Evolutionary conservation across 352 stramenopile species (phyloP).

Genomic region (Phytophthora hibernalis): DNA sequence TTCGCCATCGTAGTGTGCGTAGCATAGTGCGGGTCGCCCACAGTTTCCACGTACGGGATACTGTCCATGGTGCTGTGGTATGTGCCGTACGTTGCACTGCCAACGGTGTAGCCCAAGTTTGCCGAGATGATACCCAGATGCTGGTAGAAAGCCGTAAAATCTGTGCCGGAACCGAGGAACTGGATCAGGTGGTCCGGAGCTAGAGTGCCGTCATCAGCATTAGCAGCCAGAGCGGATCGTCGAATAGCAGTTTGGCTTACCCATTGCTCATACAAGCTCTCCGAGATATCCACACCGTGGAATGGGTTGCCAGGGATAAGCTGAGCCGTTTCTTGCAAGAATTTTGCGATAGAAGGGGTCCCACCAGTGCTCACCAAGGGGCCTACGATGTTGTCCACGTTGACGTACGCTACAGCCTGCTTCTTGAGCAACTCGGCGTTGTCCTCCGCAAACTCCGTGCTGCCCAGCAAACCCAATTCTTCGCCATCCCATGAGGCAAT

Average conservation of each 20-base stretch:
- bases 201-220: slow-evolving; percentile 39
- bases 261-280: slow-evolving; percentile 54
- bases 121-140: slow-evolving; percentile 85
- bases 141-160: slow-evolving; percentile 89
- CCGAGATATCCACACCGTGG: slow-evolving; percentile 26
- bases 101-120: slow-evolving; percentile 39
- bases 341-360: slow-evolving; percentile 64
- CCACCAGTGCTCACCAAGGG: slow-evolving; percentile 50
- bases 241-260: slow-evolving; percentile 32
- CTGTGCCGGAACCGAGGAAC: slow-evolving; percentile 67
- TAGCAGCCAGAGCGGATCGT: slow-evolving; percentile 16
- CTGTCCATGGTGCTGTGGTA: slow-evolving; percentile 92
- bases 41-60: slow-evolving; percentile 66
- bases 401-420: slow-evolving; percentile 79
- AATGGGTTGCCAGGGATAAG: slow-evolving; percentile 57
- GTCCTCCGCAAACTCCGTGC: slow-evolving; percentile 75
- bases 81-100: slow-evolving; percentile 54
- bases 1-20: slow-evolving; percentile 57
- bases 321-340: slow-evolving; percentile 61
- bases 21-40: slow-evolving; percentile 67
- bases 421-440: slow-evolving; percentile 56
- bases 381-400: slow-evolving; percentile 79
- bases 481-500: slow-evolving; percentile 89
- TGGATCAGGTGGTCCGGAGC: slow-evolving; percentile 60
- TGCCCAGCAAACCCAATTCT: slow-evolving; percentile 75